Evolutionary conservation across 306 rosid species (phyloP), one percentile per base, ranked within the genome.

Genomic region (Cotoneaster glaucophyllus): DNA sequence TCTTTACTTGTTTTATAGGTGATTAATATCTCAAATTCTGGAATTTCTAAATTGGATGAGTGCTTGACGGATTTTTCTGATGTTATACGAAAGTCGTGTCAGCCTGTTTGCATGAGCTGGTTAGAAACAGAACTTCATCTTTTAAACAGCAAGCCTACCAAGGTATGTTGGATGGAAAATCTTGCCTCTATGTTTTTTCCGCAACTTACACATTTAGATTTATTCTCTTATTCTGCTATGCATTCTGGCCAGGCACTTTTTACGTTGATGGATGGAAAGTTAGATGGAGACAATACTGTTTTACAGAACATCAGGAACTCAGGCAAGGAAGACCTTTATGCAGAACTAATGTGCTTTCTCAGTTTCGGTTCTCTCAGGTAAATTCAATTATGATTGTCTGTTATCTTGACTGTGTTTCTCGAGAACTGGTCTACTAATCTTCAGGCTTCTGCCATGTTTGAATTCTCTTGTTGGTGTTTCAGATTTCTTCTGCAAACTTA

Each of bases 321-420:
- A 58, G 98, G 98, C 85, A 95, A 95, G 93, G 90, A 83, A 83
- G 98, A 87, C 75, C 87, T 95, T 57, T 95, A 92, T 80, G 89
- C 87, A 79, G 97, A 92, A 81, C 79, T 95, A 81, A 79, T 92
- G 77, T 91, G 87, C 86, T 92, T 86, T 89, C 91, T 91, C 77
- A 83, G 90, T 79, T 86, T 82, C 63, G 91, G 97, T 83, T 79
- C 86, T 43, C 77, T 80, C 84, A 95, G 99, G 97, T 92, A 86
- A 78, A 37, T 63, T 74, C 79, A 76, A 64, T 71, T 77, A 48
- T 69, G 24, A 26, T 70, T 78, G 43, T 74, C 29, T 76, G 25
- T 5, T 21, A 37, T 48, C 17, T 32, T 52, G 70, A 69, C 28
- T 76, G 0, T 77, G 68, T 70, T 75, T 53, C 9, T 45, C 32